Evolutionary conservation across 805 yeast species (phyloP), one percentile per base, ranked within the genome.

Genomic region (Blastobotrys chiropterorum): DNA sequence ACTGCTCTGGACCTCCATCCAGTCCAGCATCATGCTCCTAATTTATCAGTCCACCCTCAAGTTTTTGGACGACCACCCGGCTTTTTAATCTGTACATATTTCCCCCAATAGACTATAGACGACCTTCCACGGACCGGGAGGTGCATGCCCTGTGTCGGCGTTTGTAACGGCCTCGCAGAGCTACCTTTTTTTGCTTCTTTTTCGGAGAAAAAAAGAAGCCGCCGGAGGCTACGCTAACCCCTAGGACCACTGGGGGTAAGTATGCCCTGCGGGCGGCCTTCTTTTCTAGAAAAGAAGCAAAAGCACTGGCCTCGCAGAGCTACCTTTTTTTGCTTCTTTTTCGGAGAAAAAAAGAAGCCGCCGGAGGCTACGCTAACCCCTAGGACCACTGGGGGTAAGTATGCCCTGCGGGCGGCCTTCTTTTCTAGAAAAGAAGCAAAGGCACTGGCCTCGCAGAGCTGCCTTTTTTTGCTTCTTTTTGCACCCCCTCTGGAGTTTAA

Each of bases 1-100:
- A 56, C 83, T 90, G 58, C 85, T 94, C 3, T 94, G 99, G 99
- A 92, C 98, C 0, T 86, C 95, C 56, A 73, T 90, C 16, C 99
- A 94, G 67, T 87, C 96, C 67, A 86, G 96, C 58, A 85, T 94
- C 46, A 92, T 94, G 98, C 75, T 94, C 50, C 72, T 92, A 57
- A 72, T 90, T 40, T 94, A 94, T 68, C 99, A 94, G 67, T 72
- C 81, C 43, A 76, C 92, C 2, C 71, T 92, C 61, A 81, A 81
- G 59, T 69, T 74, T 30, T 68, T 85, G 48, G 80, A 76, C 48
- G 58, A 47, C 22, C 5, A 44, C 19, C 44, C 48, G 14, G 20
- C n/a, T 44, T 44, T 44, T 44, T 44, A 44, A 44, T 17, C 44
- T 41, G 17, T 14, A 41, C 26, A 26, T 26, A 26, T 26, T n/a